Conservation (phyloP, 192 early-diverging fungal genomes). For the Linnemannia zychae region DNA sequence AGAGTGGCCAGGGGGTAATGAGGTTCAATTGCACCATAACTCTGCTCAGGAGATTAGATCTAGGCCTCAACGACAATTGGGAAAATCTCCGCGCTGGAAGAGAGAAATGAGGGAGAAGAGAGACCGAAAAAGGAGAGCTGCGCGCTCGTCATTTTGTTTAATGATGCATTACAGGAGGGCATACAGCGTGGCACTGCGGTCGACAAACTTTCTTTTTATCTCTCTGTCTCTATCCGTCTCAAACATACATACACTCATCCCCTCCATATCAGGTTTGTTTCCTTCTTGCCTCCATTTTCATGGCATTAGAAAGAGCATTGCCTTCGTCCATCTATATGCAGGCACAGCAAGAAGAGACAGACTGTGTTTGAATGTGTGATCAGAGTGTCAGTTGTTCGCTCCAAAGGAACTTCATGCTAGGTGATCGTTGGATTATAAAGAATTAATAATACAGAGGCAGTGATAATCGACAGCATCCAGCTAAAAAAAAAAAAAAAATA, state of each 20-base stretch:
- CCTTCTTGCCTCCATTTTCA: background rate
- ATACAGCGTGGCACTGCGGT: background rate
- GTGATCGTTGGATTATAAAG: background rate
- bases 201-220: constrained; percentile 1
- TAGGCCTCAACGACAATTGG: background rate
- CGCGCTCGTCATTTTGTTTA: background rate
- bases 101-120: background rate
- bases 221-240: too few relatives aligned
- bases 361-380: background rate
- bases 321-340: background rate
- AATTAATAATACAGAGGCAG: background rate
- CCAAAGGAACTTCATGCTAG: background rate
- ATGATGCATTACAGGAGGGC: background rate
- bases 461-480: background rate
- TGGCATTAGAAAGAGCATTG: background rate
- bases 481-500: background rate
- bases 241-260: background rate
- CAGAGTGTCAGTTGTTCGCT: background rate
- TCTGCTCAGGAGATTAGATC: background rate
- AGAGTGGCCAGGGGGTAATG: background rate
- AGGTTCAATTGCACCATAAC: background rate
- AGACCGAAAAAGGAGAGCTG: background rate
- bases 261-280: background rate
- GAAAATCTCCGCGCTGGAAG: background rate
- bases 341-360: background rate